These are phyloP conservation scores for Alternaria postmessia DNA, from an alignment of 2,329 filamentous ascomycete genomes.

Conservation along the genomic window DNA sequence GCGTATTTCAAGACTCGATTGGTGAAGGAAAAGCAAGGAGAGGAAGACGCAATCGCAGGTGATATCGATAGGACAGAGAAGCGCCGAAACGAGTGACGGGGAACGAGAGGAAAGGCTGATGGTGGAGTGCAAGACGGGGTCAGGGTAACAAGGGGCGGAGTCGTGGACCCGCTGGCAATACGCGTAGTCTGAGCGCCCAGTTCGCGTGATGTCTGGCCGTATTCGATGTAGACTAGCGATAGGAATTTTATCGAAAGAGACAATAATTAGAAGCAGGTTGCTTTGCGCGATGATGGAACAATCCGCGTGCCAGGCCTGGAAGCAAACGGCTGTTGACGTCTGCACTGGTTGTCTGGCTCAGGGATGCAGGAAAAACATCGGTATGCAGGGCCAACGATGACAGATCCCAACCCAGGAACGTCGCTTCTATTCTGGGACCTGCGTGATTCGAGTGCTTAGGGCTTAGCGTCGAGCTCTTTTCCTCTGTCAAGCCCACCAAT, in stretches of 20 bases:
- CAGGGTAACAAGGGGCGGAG: conserved; percentile 30
- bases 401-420: conserved; percentile 9
- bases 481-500: not conserved
- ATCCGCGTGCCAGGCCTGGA: not conserved
- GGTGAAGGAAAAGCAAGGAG: conserved; percentile 24
- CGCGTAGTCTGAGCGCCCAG: conserved; percentile 20
- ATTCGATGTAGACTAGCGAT: conserved; percentile 28
- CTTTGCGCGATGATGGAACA: not conserved
- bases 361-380: conserved; percentile 10
- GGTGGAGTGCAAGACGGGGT: conserved; percentile 30
- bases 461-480: not conserved
- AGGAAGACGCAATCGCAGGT: conserved; percentile 9
- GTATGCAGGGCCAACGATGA: conserved; percentile 15
- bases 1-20: conserved; percentile 6
- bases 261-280: conserved; percentile 1
- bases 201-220: conserved; percentile 19
- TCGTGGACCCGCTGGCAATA: conserved; percentile 30
- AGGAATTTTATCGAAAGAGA: conserved; percentile 21
- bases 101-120: conserved; percentile 34
- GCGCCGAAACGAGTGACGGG: conserved; percentile 47
- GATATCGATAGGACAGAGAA: conserved; percentile 26
- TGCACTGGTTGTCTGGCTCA: conserved; percentile 10
- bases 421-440: conserved; percentile 17
- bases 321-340: conserved; percentile 7
- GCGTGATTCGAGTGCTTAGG: conserved; percentile 6